Percentiles rank a stretch among this genome's conserved stretches.
These are phyloP conservation scores for Gyromitra esculenta DNA, from an alignment of 2,329 filamentous ascomycete genomes.

Conservation along the genomic window DNA sequence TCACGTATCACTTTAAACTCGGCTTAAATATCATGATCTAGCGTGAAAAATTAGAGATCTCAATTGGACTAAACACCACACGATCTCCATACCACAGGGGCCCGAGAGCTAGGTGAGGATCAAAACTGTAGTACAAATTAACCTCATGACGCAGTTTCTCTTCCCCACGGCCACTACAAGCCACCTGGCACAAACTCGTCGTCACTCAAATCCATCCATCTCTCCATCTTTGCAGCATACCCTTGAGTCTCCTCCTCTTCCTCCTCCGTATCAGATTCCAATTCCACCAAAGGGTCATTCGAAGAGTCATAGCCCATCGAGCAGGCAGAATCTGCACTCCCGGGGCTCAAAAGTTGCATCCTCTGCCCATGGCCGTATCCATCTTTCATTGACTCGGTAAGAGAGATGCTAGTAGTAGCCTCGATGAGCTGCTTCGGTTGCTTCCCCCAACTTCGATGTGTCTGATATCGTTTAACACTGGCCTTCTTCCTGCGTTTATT, in stretches of 20 bases:
- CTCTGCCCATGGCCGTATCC: background rate
- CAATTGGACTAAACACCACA: background rate
- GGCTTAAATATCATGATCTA: background rate
- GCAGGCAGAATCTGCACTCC: background rate
- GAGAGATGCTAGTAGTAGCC: background rate
- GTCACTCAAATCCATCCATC: conserved; percentile 10
- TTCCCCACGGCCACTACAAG: background rate
- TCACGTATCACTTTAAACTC: background rate
- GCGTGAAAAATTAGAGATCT: background rate
- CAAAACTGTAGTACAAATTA: background rate
- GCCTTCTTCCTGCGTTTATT: background rate
- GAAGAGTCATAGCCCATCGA: background rate
- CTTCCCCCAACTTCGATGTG: background rate
- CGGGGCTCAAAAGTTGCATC: background rate
- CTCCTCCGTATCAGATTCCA: background rate
- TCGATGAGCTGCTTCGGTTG: background rate
- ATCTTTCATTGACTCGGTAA: background rate
- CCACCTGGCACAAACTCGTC: conserved; percentile 9
- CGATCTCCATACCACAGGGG: background rate
- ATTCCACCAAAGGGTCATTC: background rate
- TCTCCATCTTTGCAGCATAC: conserved; percentile 18
- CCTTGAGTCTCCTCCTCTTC: background rate
- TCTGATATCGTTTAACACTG: background rate
- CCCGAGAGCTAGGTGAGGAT: background rate
- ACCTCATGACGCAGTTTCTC: background rate